Percentiles rank a stretch among this genome's conserved stretches.
These are phyloP conservation scores for Leccinum fallax DNA, from an alignment of 1,284 basidiomycete species.

Conservation along the genomic window DNA sequence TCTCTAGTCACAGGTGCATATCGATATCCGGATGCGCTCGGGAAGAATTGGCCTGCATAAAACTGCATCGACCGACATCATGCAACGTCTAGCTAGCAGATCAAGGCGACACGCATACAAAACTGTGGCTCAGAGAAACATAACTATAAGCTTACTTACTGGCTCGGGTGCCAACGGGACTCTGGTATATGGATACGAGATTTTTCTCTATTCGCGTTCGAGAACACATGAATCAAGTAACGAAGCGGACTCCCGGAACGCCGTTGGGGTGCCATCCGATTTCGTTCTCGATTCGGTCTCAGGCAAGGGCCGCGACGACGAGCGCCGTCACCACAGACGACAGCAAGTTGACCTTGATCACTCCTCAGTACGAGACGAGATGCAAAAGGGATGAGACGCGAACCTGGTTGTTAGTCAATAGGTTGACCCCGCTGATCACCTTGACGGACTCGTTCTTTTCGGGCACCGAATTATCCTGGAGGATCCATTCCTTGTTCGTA, in stretches of 20 bases:
- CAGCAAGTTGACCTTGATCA: conserved; percentile 43
- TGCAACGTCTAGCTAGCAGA: no score
- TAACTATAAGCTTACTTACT: conserved; percentile 2
- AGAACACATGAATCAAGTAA: not conserved
- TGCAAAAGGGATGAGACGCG: conserved; percentile 23
- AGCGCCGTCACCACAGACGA: conserved; percentile 46
- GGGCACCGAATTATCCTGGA: conserved; percentile 60
- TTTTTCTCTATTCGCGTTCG: not conserved
- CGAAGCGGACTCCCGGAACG: not conserved
- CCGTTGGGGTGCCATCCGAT: not conserved
- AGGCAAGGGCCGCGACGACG: conserved; percentile 36
- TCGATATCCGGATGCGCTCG: no score
- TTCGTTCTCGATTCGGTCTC: not conserved
- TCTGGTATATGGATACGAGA: not conserved
- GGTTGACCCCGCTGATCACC: conserved; percentile 68
- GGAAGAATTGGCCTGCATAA: no score
- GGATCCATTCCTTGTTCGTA: conserved; percentile 56
- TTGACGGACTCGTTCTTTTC: conserved; percentile 40
- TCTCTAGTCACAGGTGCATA: not conserved
- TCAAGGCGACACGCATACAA: no score
- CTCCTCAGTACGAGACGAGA: conserved; percentile 3
- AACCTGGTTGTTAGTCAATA: conserved; percentile 79
- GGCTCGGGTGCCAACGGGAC: not conserved
- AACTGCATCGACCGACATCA: no score
- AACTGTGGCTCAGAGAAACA: no score